Conservation (phyloP, 2,329 filamentous ascomycete species). For the Ophidiomyces ophidiicola region DNA sequence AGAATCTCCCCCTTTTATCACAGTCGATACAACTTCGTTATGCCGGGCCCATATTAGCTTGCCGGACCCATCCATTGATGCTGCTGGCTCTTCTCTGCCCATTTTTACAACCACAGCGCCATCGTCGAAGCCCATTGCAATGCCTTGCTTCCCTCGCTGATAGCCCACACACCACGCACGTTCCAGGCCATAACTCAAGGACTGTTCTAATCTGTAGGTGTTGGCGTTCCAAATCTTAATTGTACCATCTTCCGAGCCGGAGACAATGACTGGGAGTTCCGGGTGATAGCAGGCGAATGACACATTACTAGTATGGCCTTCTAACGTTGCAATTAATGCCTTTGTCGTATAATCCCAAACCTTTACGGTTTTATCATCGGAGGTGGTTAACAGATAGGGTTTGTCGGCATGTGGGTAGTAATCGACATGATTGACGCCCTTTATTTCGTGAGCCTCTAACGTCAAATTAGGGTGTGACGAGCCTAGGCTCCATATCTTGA, state of each 20-base stretch:
- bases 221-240: conserved; percentile 98
- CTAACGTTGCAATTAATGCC: conserved; percentile 86
- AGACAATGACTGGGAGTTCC: conserved; percentile 91
- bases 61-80: conserved; percentile 91
- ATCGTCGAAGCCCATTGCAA: conserved; percentile 94
- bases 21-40: conserved; percentile 85
- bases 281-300: conserved; percentile 98
- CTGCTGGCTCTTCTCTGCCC: conserved; percentile 89
- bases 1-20: conserved; percentile 84
- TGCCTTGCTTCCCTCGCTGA: conserved; percentile 84
- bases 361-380: conserved; percentile 92
- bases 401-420: conserved; percentile 61
- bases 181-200: conserved; percentile 88
- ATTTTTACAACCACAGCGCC: conserved; percentile 96
- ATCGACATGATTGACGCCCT: conserved; percentile 96
- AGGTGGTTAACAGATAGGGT: conserved; percentile 86
- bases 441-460: conserved; percentile 89
- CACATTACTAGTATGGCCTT: conserved; percentile 95
- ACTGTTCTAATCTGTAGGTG: conserved; percentile 91
- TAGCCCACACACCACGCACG: conserved; percentile 96
- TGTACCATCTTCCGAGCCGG: conserved; percentile 92
- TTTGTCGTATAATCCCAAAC: conserved; percentile 99
- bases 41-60: conserved; percentile 95
- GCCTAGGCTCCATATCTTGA: conserved; percentile 95
- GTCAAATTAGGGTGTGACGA: conserved; percentile 93